Base-by-base conservation (phyloP, 192 early-diverging fungal species). In the Neocallimastix lanati region DNA sequence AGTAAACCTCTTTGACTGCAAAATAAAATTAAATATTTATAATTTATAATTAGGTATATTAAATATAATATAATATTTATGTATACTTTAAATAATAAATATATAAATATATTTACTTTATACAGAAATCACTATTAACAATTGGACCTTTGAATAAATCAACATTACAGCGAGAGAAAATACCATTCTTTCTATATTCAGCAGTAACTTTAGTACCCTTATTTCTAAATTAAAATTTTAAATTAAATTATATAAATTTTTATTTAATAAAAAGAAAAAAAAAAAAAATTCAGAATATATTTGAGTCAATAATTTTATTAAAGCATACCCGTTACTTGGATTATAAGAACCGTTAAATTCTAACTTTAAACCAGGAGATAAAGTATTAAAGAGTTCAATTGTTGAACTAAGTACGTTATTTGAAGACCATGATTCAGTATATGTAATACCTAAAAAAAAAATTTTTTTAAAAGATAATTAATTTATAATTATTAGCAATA, bases 361-460 rank as follows among this genome's bases (percentile, higher is more conserved):
- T 77, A 99, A 88, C 91, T 98, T 99, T 78, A 99, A 91, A 78
- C 98, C 98, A 88, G 94, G 91, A 83, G 97, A 96, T 40, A 98
- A 86, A 85, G 92, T 92, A 91, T 98, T 95, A 82, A 93, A 90
- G 29, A 98, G 87, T 87, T 98, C 98, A 80, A 98, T 88, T 87
- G 96, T 92, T 79, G 92, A 94, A 80, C 92, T 93, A 76, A 99
- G 86, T 78, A 95, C 88, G 89, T 98, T 98, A 85, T 86, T 87
- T 79, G 96, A 96, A 86, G 93, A 96, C 98, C 98, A 99, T 77
- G 93, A 89, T 88, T 97, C 95, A 82, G 97, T 98, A 86, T 97
- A 92, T 81, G 95, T 93, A 28, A 98, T 87, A 76, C 88, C 88
- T 88, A n/a, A n/a, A n/a, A n/a, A n/a, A n/a, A n/a, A n/a, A n/a